Percentiles rank a stretch among this genome's conserved stretches.
Evolutionary conservation across 106 monocot genomes (phyloP).

Genomic region (Phalaenopsis equestris): DNA sequence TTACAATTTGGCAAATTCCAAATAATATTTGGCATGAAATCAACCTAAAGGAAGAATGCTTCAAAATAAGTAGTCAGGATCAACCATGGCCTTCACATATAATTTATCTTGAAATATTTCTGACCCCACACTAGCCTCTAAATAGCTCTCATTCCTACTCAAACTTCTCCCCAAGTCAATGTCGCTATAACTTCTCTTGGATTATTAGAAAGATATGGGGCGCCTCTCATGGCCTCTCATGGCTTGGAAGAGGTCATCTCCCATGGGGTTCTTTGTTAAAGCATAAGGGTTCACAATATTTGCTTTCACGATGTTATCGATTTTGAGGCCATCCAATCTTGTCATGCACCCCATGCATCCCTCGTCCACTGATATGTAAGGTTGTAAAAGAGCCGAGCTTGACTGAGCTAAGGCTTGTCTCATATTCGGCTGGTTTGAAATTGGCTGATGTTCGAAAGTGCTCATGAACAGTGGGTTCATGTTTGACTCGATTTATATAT

Average conservation of each 20-base stretch:
- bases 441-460: no score
- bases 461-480: no score
- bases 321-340: conserved; percentile 27
- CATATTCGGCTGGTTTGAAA: no score
- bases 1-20: no score
- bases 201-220: neutral
- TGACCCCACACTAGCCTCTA: neutral
- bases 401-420: no score
- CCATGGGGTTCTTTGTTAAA: conserved; percentile 19
- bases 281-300: conserved; percentile 23
- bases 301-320: conserved; percentile 45
- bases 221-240: conserved; percentile 12
- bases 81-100: neutral
- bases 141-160: neutral
- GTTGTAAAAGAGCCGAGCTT: no score
- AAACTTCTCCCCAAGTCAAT: neutral
- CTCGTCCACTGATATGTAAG: conserved; percentile 5
- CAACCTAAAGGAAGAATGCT: neutral
- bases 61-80: neutral
- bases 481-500: no score
- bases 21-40: neutral
- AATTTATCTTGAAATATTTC: neutral
- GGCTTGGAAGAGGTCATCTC: conserved; percentile 8
- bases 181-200: neutral
- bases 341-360: conserved; percentile 36